Conservation (phyloP, 352 stramenopile species). For the Phytophthora melonis region DNA sequence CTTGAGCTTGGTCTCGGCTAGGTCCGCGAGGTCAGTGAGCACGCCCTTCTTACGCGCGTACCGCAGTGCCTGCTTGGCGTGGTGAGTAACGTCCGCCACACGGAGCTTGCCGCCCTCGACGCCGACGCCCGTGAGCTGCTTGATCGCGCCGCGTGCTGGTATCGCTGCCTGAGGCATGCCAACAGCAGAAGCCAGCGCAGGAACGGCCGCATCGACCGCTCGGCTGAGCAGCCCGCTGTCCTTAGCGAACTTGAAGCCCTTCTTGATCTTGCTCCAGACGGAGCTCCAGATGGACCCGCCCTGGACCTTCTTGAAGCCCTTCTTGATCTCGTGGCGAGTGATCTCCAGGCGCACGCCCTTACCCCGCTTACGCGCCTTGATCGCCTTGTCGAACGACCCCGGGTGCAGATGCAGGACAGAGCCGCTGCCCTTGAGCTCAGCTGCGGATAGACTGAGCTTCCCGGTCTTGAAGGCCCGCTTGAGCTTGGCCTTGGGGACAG, state of each 20-base stretch:
- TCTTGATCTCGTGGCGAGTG: background rate
- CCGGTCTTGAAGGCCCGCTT: background rate
- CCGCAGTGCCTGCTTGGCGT: no score
- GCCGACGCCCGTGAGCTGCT: no score
- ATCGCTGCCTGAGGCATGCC: no score
- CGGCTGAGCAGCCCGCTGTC: slow-evolving; percentile 5
- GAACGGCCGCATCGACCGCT: background rate
- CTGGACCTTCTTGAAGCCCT: background rate
- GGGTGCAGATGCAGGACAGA: background rate
- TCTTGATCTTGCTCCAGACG: slow-evolving; percentile 30
- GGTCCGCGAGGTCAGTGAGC: no score
- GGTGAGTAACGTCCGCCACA: no score
- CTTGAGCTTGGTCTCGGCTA: no score
- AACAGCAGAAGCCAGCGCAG: background rate
- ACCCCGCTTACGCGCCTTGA: background rate
- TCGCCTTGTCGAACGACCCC: background rate
- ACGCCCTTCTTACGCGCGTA: no score
- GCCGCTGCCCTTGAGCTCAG: background rate
- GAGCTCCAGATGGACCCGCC: background rate
- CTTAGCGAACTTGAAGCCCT: slow-evolving; percentile 26
- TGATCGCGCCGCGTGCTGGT: no score
- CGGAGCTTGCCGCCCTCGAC: no score
- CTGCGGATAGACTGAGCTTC: background rate
- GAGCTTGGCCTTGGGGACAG: background rate
- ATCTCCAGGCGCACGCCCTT: background rate